Evolutionary conservation across 1,284 basidiomycete species (phyloP).

Genomic region (Pseudozyma tsukubaensis): DNA sequence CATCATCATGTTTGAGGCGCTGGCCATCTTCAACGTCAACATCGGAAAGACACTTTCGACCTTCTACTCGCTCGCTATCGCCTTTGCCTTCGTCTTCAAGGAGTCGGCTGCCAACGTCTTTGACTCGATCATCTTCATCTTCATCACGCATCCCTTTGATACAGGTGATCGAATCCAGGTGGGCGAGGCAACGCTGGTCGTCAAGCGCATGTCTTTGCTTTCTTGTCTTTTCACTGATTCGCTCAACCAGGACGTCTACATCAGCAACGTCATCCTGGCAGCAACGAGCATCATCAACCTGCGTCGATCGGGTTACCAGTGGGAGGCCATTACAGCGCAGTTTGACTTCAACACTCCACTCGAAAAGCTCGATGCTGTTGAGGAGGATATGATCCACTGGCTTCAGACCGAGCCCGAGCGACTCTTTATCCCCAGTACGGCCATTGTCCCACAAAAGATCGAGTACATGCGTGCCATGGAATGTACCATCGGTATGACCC

Average conservation of each 20-base stretch:
- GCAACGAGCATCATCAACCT: slow-evolving; percentile 61
- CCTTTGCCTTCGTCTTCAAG: slow-evolving; percentile 66
- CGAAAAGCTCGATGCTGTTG: slow-evolving; percentile 63
- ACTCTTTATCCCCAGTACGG: slow-evolving; percentile 62
- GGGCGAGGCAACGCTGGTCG: slow-evolving; percentile 50
- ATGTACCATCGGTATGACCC: slow-evolving; percentile 66
- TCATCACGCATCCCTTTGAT: slow-evolving; percentile 66
- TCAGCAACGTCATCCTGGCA: slow-evolving; percentile 60
- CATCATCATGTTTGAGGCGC: slow-evolving; percentile 62
- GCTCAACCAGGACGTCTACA: slow-evolving; percentile 62
- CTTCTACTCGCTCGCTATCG: slow-evolving; percentile 65
- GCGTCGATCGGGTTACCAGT: slow-evolving; percentile 63
- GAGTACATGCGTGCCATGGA: slow-evolving; percentile 62
- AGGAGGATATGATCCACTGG: slow-evolving; percentile 66
- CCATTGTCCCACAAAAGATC: slow-evolving; percentile 61
- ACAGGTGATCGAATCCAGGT: slow-evolving; percentile 63
- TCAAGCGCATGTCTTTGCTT: slow-evolving; percentile 64
- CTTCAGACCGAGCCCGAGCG: slow-evolving; percentile 65
- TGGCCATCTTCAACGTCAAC: slow-evolving; percentile 66
- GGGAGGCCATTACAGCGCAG: slow-evolving; percentile 61
- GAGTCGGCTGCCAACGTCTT: slow-evolving; percentile 65
- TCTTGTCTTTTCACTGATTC: slow-evolving; percentile 60
- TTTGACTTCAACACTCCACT: slow-evolving; percentile 63
- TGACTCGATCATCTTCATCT: slow-evolving; percentile 67
- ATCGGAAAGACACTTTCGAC: slow-evolving; percentile 61